Evolutionary conservation across 257 asterid genomes (phyloP).

Genomic region (Linaria vulgaris): DNA sequence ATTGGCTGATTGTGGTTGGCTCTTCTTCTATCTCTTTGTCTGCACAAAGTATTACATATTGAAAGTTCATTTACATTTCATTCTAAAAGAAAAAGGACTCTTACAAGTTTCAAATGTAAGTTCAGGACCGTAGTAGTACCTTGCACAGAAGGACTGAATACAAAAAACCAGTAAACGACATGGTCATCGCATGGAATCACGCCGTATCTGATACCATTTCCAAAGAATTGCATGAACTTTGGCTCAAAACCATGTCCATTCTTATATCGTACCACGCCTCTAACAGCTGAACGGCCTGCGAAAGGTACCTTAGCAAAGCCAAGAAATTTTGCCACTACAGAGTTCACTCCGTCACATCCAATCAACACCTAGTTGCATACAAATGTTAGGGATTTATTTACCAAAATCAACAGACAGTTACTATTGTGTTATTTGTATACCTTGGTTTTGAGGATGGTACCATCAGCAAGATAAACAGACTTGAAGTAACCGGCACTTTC

Average conservation of each 20-base stretch:
- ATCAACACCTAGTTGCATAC: conserved; percentile 38
- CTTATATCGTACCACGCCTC: conserved; percentile 40
- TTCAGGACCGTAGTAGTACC: conserved; percentile 32
- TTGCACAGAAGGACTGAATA: conserved; percentile 37
- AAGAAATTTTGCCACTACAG: conserved; percentile 44
- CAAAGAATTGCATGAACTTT: conserved; percentile 38
- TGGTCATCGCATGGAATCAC: conserved; percentile 46
- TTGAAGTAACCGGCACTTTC: conserved; percentile 42
- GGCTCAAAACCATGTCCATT: conserved; percentile 45
- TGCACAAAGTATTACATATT: conserved; percentile 15
- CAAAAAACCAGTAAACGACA: conserved; percentile 52
- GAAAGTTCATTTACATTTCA: not conserved
- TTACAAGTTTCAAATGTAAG: no score
- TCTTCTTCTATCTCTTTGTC: conserved; percentile 33
- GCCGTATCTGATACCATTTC: conserved; percentile 52
- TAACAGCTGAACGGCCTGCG: conserved; percentile 40
- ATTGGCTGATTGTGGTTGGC: conserved; percentile 34
- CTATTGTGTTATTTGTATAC: conserved; percentile 25
- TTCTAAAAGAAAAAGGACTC: not conserved
- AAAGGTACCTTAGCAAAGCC: conserved; percentile 37
- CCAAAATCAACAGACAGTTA: no score
- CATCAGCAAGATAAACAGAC: conserved; percentile 69
- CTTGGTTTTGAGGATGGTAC: conserved; percentile 56
- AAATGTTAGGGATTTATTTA: not conserved
- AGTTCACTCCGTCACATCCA: conserved; percentile 61